Percentiles rank a stretch among this genome's conserved stretches.
phyloP scores from a whole-genome alignment of 2,329 filamentous ascomycete genomes.

The Sphaceloma murrayae region DNA sequence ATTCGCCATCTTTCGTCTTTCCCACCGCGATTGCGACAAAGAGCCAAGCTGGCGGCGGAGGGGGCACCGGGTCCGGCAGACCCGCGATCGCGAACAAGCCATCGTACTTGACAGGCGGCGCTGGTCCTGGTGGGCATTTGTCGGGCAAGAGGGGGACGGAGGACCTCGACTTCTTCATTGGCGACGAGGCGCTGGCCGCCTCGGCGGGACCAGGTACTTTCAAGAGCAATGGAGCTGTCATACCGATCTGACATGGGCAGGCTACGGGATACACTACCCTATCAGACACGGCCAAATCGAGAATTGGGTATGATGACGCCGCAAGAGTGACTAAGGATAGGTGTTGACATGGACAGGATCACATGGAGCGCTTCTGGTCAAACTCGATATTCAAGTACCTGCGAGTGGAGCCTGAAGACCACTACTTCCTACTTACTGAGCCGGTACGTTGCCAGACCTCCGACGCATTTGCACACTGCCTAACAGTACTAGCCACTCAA shows the following conservation, averaged over 20 bases:
- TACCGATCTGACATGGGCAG: slow-evolving; percentile 35
- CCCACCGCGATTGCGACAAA: slow-evolving; percentile 98
- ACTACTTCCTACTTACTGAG: slow-evolving; percentile 96
- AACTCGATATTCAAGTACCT: slow-evolving; percentile 99
- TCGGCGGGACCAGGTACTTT: slow-evolving; percentile 65
- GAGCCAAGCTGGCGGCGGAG: slow-evolving; percentile 58
- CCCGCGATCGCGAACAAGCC: slow-evolving; percentile 91
- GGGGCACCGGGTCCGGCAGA: slow-evolving; percentile 73
- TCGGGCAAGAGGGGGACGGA: slow-evolving; percentile 91
- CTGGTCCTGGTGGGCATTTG: slow-evolving; percentile 71
- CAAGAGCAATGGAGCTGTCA: not conserved
- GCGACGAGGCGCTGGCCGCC: slow-evolving; percentile 84
- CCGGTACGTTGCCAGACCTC: slow-evolving; percentile 54
- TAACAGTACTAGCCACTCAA: slow-evolving; percentile 64
- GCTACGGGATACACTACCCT: slow-evolving; percentile 94
- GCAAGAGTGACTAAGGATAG: not conserved
- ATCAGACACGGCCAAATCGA: slow-evolving; percentile 97
- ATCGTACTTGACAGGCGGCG: slow-evolving; percentile 84
- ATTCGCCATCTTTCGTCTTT: slow-evolving; percentile 98
- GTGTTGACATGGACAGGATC: slow-evolving; percentile 52
- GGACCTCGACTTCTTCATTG: slow-evolving; percentile 97
- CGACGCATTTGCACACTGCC: not conserved
- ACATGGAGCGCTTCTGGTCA: slow-evolving; percentile 99
- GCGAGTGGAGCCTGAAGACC: slow-evolving; percentile 94
- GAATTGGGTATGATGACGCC: slow-evolving; percentile 73